Evolutionary conservation across 805 yeast genomes (phyloP), one percentile per base, ranked within the genome.

Genomic region (Metschnikowia lachancei): DNA sequence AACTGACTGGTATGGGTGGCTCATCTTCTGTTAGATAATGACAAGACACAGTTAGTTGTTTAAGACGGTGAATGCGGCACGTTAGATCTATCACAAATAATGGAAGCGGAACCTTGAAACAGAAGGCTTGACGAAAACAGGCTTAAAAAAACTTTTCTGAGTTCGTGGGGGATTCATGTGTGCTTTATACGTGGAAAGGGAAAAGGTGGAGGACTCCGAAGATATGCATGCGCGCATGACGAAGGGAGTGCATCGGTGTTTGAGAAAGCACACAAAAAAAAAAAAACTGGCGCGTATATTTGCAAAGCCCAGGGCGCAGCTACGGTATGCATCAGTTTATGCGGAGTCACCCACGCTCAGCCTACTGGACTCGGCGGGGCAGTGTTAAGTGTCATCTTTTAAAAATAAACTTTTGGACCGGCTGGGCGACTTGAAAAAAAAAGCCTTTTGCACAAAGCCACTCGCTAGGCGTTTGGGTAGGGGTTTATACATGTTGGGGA

Each of bases 141-240:
- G 41, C 40, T 36, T 20, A 36, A 22, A 42, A n/a, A 20, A 36
- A 13, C 8, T 12, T 13, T 8, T 9, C n/a, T 7, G 10, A 22
- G 24, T 10, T 17, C 17, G 10, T 3, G 36, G 33, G 42, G 42
- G 36, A 30, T 14, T 11, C 17, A 14, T n/a, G 38, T 36, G 39
- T 28, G 34, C 33, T 41, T 28, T 41, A 41, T 41, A 41, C 35
- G 45, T 36, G 45, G 45, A 14, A 10, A 9, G 45, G 39, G 14
- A 34, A 29, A 35, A 17, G 34, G 14, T 17, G 4, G 28, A 19
- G 19, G 34, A 6, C 35, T 11, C 29, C 19, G 46, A 35, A 40
- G 36, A 16, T 17, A 42, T 42, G 46, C 46, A 36, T 36, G 41
- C 46, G 36, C 41, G 16, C 36, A 17, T 8, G 16, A 28, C 31